These are phyloP conservation scores for Suillus decipiens DNA, from an alignment of 768 basidiomycete species.

Conservation along the genomic window DNA sequence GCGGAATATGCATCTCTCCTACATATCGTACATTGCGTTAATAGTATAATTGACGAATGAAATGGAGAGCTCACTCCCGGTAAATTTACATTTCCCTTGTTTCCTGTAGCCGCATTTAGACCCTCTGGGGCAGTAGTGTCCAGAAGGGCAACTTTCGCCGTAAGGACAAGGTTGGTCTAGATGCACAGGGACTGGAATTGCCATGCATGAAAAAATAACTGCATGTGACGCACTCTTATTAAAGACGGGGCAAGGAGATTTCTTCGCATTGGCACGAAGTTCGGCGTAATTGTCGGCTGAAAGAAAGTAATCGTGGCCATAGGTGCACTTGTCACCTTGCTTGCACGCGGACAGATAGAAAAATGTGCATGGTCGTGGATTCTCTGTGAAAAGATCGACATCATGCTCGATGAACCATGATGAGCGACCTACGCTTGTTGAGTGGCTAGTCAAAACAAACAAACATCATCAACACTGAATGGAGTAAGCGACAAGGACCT, in stretches of 20 bases:
- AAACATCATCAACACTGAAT: not conserved
- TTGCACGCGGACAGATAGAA: slow-evolving; percentile 35
- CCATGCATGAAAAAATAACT: not conserved
- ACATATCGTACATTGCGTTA: not conserved
- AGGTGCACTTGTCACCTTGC: slow-evolving; percentile 34
- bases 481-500: not conserved
- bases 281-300: slow-evolving; percentile 30
- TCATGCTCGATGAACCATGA: not conserved
- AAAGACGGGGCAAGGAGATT: slow-evolving; percentile 34
- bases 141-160: slow-evolving; percentile 36
- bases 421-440: slow-evolving; percentile 29
- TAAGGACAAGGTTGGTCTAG: slow-evolving; percentile 25
- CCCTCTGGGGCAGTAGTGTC: slow-evolving; percentile 40
- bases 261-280: slow-evolving; percentile 34
- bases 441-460: slow-evolving; percentile 26
- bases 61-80: slow-evolving; percentile 27
- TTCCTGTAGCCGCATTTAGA: slow-evolving; percentile 34
- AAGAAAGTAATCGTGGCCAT: slow-evolving; percentile 36
- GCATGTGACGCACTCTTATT: slow-evolving; percentile 27
- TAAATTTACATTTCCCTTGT: slow-evolving; percentile 36
- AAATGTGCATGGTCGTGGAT: slow-evolving; percentile 41
- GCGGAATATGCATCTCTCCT: slow-evolving; percentile 9
- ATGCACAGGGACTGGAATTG: not conserved
- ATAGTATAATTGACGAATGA: not conserved
- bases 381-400: slow-evolving; percentile 24